A percentile compares a stretch with the other conserved stretches of the same genome.
phyloP scores from a whole-genome alignment of 2,329 filamentous ascomycete genomes.

The Mycogone perniciosa region DNA sequence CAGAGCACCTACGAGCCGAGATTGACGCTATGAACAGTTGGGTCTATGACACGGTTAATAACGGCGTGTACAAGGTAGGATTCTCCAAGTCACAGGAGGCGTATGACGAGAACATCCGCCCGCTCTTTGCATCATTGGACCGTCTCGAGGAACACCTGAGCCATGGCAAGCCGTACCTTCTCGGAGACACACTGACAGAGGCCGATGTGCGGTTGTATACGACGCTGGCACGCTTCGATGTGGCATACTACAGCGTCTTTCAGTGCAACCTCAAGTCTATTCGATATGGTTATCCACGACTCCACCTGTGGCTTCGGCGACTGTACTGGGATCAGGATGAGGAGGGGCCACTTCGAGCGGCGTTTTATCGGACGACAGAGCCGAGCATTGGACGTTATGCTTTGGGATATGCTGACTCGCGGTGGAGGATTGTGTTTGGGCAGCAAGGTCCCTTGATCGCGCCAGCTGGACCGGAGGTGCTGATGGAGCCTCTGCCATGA shows the following conservation, averaged over 20 bases:
- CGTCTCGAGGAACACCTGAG: slow-evolving; percentile 53
- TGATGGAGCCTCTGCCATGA: slow-evolving; percentile 14
- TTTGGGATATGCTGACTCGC: slow-evolving; percentile 22
- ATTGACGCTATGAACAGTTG: slow-evolving; percentile 64
- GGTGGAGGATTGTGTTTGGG: slow-evolving; percentile 22
- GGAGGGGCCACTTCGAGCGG: slow-evolving; percentile 35
- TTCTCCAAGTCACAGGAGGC: slow-evolving; percentile 60
- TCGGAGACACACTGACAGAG: slow-evolving; percentile 60
- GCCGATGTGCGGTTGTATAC: slow-evolving; percentile 62
- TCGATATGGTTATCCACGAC: slow-evolving; percentile 55
- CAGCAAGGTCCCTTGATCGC: slow-evolving; percentile 24
- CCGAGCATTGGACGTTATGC: slow-evolving; percentile 40
- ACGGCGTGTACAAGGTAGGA: slow-evolving; percentile 50
- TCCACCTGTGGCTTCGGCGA: slow-evolving; percentile 62
- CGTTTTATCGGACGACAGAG: slow-evolving; percentile 62
- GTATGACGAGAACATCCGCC: slow-evolving; percentile 55
- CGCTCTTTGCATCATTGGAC: slow-evolving; percentile 59
- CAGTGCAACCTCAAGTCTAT: slow-evolving; percentile 59
- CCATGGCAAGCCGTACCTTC: slow-evolving; percentile 47
- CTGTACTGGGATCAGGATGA: slow-evolving; percentile 60
- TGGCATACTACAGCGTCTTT: slow-evolving; percentile 61
- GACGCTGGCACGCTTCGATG: slow-evolving; percentile 62
- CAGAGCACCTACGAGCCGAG: slow-evolving; percentile 41
- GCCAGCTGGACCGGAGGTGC: slow-evolving; percentile 19
- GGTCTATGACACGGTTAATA: slow-evolving; percentile 52